These are phyloP conservation scores for Sporothrix globosa DNA, from an alignment of 2,329 filamentous ascomycete species.

Conservation along the genomic window DNA sequence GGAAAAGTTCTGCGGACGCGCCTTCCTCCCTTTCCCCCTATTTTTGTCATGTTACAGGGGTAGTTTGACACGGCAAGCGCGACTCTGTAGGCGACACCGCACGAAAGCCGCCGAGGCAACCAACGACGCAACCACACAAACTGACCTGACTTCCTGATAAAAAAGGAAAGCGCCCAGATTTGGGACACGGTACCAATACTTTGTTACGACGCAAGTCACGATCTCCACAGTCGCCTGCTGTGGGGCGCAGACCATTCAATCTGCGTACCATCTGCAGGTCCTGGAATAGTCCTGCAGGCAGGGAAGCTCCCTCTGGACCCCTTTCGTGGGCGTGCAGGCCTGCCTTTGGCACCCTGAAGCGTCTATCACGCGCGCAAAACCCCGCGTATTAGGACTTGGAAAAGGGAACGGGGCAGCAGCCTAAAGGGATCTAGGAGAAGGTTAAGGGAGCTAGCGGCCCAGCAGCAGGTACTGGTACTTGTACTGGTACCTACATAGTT, in stretches of 20 bases:
- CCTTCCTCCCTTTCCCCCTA: conserved; percentile 19
- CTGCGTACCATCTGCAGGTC: conserved; percentile 12
- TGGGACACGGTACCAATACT: conserved; percentile 21
- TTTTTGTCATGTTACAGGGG: conserved; percentile 23
- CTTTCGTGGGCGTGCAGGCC: neutral
- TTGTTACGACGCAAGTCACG: neutral
- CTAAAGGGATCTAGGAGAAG: neutral
- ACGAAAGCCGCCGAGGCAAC: conserved; percentile 28
- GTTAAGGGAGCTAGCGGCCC: conserved; percentile 2
- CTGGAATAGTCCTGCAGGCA: conserved; percentile 14
- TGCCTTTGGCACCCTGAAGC: conserved; percentile 13
- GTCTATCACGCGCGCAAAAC: conserved; percentile 1
- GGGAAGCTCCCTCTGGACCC: conserved; percentile 15
- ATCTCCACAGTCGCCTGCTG: conserved; percentile 7
- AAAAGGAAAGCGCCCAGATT: neutral
- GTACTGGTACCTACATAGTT: neutral
- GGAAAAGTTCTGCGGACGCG: conserved; percentile 33
- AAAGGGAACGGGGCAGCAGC: neutral
- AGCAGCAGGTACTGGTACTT: conserved; percentile 12
- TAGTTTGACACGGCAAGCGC: conserved; percentile 24
- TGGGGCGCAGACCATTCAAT: neutral
- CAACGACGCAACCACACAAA: conserved; percentile 21
- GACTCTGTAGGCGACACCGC: conserved; percentile 11
- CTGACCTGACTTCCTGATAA: neutral
- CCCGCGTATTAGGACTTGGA: conserved; percentile 12